Evolutionary conservation across 805 yeast genomes (phyloP).

Genomic region (Sugiyamaella valdiviana): DNA sequence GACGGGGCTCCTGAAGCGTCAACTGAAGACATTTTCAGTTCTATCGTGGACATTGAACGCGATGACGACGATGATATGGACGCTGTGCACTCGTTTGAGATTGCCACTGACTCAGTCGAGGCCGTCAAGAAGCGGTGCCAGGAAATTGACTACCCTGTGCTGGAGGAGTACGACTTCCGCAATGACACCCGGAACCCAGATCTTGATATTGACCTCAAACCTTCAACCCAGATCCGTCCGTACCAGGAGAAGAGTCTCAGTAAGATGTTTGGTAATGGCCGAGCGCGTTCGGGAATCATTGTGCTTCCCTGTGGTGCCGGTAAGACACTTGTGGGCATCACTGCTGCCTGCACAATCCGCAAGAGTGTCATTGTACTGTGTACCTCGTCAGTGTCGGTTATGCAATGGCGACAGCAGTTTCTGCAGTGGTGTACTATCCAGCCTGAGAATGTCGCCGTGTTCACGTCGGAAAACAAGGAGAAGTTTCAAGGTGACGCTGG

Average conservation of each 20-base stretch:
- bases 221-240: constrained; percentile 96
- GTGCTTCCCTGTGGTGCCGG: constrained; percentile 99
- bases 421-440: constrained; percentile 98
- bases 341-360: constrained; percentile 96
- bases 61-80: constrained; percentile 83
- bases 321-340: constrained; percentile 93
- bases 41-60: constrained; percentile 69
- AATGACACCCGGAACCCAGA: constrained; percentile 89
- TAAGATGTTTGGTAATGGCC: constrained; percentile 98
- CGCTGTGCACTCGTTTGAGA: constrained; percentile 93
- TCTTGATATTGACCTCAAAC: constrained; percentile 88
- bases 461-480: constrained; percentile 95
- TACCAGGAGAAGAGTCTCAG: constrained; percentile 94
- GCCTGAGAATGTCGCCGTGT: constrained; percentile 94
- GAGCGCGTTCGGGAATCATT: constrained; percentile 97
- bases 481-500: constrained; percentile 96
- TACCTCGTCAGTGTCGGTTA: constrained; percentile 96
- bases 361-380: constrained; percentile 93
- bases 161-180: constrained; percentile 96
- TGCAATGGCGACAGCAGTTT: constrained; percentile 99
- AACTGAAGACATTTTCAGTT: constrained; percentile 56
- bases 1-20: constrained; percentile 9
- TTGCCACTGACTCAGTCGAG: constrained; percentile 84
- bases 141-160: constrained; percentile 92
- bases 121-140: constrained; percentile 90